Evolutionary conservation across 2,329 filamentous ascomycete species (phyloP), one percentile per base, ranked within the genome.

Genomic region (Cladosporium sp.): DNA sequence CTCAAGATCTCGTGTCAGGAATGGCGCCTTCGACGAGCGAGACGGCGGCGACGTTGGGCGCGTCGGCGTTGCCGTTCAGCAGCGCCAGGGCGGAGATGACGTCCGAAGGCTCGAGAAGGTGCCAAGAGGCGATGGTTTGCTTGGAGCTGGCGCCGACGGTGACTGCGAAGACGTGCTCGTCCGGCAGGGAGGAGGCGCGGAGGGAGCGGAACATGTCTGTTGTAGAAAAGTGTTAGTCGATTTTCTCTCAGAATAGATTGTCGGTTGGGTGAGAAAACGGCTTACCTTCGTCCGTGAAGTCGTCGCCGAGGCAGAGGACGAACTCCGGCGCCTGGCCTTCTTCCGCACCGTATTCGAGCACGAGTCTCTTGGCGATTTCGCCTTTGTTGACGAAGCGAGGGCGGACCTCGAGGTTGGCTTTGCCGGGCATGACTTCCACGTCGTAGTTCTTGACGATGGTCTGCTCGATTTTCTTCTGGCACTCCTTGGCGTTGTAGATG

Each of bases 301-400:
- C 93, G 68, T 99, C 93, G 37, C 93, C 93, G 54, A 91, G 74
- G 69, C 93, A 99, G 45, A 97, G 77, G 9, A 95, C 84, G 64
- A 97, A 96, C 59, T 92, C 89, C 0, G 91, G 80, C 47, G 80
- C 79, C 44, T 82, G 75, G 3, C 76, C 75, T 1, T 69, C 68
- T 1, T 70, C 73, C 6, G 75, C 71, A 3, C 75, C 83, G 68
- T 95, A 95, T 42, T 84, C 83, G 19, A 81, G 74, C 32, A 97
- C 84, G 15, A 99, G 78, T 5, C 85, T 83, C 72, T 89, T 91
- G 13, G 85, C 88, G 57, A 97, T 97, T 70, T 95, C 90, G 24
- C 93, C 93, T 76, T 99, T 99, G 78, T 97, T 97, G 73, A 99
- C 90, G 64, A 95, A 96, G 1, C 85, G 91, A 22, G 92, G 92